A percentile compares a stretch with the other conserved stretches of the same genome.
These are phyloP conservation scores for Puccinellia tenuiflora DNA, from an alignment of 176 grass and related monocot species.

Conservation along the genomic window DNA sequence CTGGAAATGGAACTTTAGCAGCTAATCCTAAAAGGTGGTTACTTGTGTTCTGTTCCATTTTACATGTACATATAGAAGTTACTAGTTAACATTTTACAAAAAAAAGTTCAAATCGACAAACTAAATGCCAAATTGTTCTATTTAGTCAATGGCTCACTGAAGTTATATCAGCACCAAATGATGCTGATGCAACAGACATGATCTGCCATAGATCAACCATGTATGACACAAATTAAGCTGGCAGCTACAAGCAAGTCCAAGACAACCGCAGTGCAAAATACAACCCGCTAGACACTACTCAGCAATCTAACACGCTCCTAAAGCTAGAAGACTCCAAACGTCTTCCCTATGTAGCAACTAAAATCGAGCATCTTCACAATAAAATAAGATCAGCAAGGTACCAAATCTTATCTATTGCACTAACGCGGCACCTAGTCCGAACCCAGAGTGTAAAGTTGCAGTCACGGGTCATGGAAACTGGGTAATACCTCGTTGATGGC, in stretches of 20 bases:
- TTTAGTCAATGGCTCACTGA: background rate
- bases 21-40: background rate
- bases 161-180: background rate
- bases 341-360: background rate
- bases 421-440: background rate
- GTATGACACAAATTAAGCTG: too few relatives aligned
- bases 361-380: background rate
- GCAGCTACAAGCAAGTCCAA: background rate
- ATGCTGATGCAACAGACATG: background rate
- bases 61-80: background rate
- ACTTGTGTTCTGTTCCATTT: too few relatives aligned
- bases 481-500: conserved; percentile 78
- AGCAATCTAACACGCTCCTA: background rate
- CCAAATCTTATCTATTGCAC: background rate
- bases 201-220: background rate
- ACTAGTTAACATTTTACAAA: background rate
- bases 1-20: background rate
- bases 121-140: background rate
- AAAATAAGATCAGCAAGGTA: background rate
- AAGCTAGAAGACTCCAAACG: background rate
- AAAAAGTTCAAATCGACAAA: background rate
- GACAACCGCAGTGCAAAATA: background rate
- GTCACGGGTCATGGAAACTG: background rate
- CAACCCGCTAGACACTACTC: background rate
- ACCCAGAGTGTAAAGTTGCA: background rate